Conservation (phyloP, 179 eudicot species). For the Amaranthus tricolor region DNA sequence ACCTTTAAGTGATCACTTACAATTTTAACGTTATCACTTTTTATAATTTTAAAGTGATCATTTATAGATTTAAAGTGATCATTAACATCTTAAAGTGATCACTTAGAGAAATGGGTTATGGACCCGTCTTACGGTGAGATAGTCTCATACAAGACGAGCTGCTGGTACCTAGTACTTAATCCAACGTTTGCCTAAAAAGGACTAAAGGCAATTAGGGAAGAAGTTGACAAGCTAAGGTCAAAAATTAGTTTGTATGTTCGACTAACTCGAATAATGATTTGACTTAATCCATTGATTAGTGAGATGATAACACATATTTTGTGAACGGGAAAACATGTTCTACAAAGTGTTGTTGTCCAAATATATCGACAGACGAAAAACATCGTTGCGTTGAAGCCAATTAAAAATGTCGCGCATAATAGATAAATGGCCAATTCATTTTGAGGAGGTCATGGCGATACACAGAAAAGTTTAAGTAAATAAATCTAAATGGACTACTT, state of each 20-base stretch:
- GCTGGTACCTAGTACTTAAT: not conserved
- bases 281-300: not conserved
- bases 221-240: not conserved
- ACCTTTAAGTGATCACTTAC: too few relatives aligned
- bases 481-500: not conserved
- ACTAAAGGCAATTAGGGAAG: not conserved
- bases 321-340: too few relatives aligned
- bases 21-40: too few relatives aligned
- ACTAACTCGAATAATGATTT: not conserved
- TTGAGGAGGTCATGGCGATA: not conserved
- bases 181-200: not conserved
- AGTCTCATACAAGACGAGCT: not conserved
- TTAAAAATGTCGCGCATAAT: not conserved
- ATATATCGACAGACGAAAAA: not conserved
- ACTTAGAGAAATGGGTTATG: too few relatives aligned
- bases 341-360: too few relatives aligned
- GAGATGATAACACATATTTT: too few relatives aligned
- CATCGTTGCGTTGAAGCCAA: not conserved
- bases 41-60: too few relatives aligned
- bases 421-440: not conserved
- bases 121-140: not conserved
- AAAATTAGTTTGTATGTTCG: not conserved
- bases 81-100: too few relatives aligned
- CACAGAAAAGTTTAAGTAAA: not conserved
- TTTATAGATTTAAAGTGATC: too few relatives aligned